phyloP scores from a whole-genome alignment of 2,329 filamentous ascomycete genomes.

The Graphium sp. region DNA sequence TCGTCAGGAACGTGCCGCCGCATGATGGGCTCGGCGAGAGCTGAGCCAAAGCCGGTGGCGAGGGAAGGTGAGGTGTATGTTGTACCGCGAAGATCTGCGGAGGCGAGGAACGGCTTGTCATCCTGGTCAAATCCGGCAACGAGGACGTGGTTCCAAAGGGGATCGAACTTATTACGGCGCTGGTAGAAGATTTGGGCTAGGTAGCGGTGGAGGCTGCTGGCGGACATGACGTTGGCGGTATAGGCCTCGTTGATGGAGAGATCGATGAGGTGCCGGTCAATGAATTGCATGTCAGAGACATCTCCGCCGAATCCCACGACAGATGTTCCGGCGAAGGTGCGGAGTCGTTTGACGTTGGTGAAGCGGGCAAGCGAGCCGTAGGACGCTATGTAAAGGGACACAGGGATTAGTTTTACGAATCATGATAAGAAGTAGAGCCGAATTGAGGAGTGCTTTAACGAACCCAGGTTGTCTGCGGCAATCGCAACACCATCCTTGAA shows the following conservation, averaged over 20 bases:
- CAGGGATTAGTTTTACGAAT: background rate
- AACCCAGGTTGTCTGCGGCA: conserved; percentile 91
- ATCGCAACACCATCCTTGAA: conserved; percentile 94
- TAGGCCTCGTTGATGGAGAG: conserved; percentile 86
- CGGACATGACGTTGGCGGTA: conserved; percentile 46
- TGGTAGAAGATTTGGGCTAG: conserved; percentile 91
- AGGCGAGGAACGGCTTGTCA: conserved; percentile 74
- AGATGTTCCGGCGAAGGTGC: conserved; percentile 67
- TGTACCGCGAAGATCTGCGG: conserved; percentile 81
- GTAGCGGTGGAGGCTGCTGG: conserved; percentile 92
- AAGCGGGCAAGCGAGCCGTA: conserved; percentile 96
- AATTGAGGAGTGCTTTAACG: conserved; percentile 8
- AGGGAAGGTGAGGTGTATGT: conserved; percentile 79
- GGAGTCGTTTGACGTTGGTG: conserved; percentile 89
- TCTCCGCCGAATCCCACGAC: conserved; percentile 92
- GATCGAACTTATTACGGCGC: conserved; percentile 89
- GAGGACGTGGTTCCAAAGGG: conserved; percentile 90
- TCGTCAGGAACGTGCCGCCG: conserved; percentile 74
- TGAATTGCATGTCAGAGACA: conserved; percentile 97
- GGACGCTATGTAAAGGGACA: conserved; percentile 45
- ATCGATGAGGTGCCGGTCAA: conserved; percentile 77
- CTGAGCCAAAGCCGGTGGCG: conserved; percentile 84
- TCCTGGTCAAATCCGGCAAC: conserved; percentile 76
- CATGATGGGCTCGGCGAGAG: conserved; percentile 85
- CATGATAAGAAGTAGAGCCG: background rate